Evolutionary conservation across 768 basidiomycete species (phyloP), one percentile per base, ranked within the genome.

Genomic region (Gelatoporia subvermispora): DNA sequence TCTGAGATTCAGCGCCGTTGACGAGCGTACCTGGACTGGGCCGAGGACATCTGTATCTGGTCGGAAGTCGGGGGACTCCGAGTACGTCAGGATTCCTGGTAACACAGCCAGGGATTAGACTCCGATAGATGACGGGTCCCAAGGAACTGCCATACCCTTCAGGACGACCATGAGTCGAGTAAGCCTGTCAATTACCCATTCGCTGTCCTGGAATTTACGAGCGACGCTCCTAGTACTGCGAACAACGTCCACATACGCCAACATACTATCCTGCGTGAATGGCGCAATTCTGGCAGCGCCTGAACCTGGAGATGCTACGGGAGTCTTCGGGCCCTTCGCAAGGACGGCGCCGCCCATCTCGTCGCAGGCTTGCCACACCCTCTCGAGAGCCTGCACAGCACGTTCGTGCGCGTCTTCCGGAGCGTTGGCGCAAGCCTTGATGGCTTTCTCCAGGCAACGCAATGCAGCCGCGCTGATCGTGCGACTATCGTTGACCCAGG

Each of bases 201-300:
- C 85, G 13, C 59, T 66, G 16, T 73, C 71, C 38, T 79, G 75
- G 13, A 77, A 53, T 3, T 63, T 55, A 42, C 72, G 68, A 49
- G 76, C 77, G 20, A 78, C 70, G 47, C 64, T 68, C 58, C 88
- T 69, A 41, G 80, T 75, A 51, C 77, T 75, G 50, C 77, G 75
- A 34, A 91, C 73, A 34, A 87, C 81, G 49, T 86, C 83, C 22
- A 93, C 78, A 53, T 86, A 84, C 0, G 86, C 85, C 18, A 91
- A 79, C 34, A 98, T 72, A 57, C 86, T 89, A 57, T 94, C 92
- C 60, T 97, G 94, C 0, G 85, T 88, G 61, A 87, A 85, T 0
- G 84, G 73, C 13, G 28, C 5, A 7, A 31, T 13, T 31, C 13
- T 31, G 7, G 28, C 7, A 7, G 7, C 28, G 7, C 28, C 28